Percentiles rank a stretch among this genome's conserved stretches.
Conservation (phyloP, 2,329 filamentous ascomycete genomes). For the Calonectria montana region DNA sequence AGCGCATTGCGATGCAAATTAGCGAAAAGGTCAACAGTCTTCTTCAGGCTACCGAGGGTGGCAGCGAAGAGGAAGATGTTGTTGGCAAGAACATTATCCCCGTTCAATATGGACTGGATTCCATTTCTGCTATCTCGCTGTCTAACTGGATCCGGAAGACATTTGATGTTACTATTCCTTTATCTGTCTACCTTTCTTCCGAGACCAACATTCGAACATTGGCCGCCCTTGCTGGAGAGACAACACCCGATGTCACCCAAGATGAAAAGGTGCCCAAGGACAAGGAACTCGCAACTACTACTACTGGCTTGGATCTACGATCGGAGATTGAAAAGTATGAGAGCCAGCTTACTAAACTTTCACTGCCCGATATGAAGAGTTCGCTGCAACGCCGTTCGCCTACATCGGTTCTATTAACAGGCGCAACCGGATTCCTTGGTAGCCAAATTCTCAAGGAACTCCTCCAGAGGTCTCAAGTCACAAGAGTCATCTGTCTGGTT, state of each 20-base stretch:
- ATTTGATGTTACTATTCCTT: background rate
- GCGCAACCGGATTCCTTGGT: background rate
- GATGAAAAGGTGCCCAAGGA: background rate
- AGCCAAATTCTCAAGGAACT: background rate
- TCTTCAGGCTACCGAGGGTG: background rate
- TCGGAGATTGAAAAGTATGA: background rate
- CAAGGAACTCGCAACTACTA: background rate
- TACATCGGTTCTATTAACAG: background rate
- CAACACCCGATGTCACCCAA: background rate
- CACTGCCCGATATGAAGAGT: background rate
- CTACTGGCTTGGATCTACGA: background rate
- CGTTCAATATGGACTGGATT: background rate
- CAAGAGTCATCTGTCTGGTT: background rate
- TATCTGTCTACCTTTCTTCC: background rate
- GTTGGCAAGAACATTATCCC: slow-evolving; percentile 1
- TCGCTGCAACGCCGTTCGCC: background rate
- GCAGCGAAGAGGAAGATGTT: background rate
- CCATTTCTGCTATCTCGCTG: background rate
- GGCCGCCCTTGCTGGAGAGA: background rate
- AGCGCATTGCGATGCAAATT: background rate
- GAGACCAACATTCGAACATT: background rate
- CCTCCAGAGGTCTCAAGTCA: background rate
- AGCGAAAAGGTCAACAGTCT: background rate
- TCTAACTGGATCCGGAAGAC: slow-evolving; percentile 3
- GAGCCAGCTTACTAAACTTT: background rate